phyloP scores from a whole-genome alignment of 257 asterid species.

The Apocynum venetum region DNA sequence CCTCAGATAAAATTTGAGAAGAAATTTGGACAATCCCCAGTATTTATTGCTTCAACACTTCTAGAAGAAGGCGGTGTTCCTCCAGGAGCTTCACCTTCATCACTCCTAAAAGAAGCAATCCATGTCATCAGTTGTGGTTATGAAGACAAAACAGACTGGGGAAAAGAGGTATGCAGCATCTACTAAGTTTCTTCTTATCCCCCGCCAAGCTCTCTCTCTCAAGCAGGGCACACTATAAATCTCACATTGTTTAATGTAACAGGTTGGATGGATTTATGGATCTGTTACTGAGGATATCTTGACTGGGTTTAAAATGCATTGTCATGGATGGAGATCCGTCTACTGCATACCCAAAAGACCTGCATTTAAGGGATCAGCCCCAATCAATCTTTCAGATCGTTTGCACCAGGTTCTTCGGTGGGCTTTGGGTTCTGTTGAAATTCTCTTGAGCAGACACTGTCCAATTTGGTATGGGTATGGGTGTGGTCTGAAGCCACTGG shows the following conservation, averaged over 20 bases:
- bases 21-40: slow-evolving; percentile 92
- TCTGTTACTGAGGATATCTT: slow-evolving; percentile 97
- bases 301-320: slow-evolving; percentile 97
- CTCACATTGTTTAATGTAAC: slow-evolving; percentile 20
- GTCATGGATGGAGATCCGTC: slow-evolving; percentile 98
- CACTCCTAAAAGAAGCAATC: slow-evolving; percentile 95
- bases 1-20: slow-evolving; percentile 85
- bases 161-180: slow-evolving; percentile 65
- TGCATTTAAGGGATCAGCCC: slow-evolving; percentile 95
- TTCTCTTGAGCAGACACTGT: slow-evolving; percentile 84
- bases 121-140: slow-evolving; percentile 96
- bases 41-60: slow-evolving; percentile 81
- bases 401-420: slow-evolving; percentile 96
- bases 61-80: slow-evolving; percentile 90
- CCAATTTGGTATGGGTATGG: slow-evolving; percentile 98
- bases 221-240: neutral
- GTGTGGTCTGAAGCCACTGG: slow-evolving; percentile 90
- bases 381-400: slow-evolving; percentile 95
- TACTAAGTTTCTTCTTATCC: neutral
- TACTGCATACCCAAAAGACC: slow-evolving; percentile 83
- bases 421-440: slow-evolving; percentile 97
- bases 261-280: slow-evolving; percentile 98
- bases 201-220: neutral
- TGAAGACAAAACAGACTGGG: slow-evolving; percentile 98
- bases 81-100: slow-evolving; percentile 80